Conservation (phyloP, 2,329 filamentous ascomycete genomes). For the Claviceps paspali region DNA sequence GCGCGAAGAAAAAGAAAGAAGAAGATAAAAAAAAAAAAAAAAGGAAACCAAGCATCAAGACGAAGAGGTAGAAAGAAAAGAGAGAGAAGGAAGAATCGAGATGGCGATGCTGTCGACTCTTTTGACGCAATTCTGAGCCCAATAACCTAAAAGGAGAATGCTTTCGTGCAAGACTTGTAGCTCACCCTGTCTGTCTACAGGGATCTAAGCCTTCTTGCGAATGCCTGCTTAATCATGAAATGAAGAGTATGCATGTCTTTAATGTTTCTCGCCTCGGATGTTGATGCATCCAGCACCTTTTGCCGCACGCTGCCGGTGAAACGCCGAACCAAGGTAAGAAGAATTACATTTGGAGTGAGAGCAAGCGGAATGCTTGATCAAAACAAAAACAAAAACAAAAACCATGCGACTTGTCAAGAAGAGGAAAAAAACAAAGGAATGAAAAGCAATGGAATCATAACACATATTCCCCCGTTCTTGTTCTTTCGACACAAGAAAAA, state of each 20-base stretch:
- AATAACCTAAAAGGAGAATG: constrained; percentile 12
- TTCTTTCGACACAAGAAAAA: not conserved
- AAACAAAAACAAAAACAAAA: too few relatives aligned
- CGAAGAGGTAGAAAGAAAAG: not conserved
- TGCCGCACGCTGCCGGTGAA: constrained; percentile 12
- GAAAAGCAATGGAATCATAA: constrained; percentile 8
- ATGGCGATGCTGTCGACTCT: constrained; percentile 7
- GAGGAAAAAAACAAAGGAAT: constrained; percentile 7
- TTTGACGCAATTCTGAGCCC: constrained; percentile 10
- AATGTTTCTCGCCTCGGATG: too few relatives aligned
- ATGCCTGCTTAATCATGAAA: constrained; percentile 18
- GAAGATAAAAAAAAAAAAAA: constrained; percentile 6
- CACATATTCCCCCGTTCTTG: constrained; percentile 2
- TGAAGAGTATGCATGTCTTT: constrained; percentile 10
- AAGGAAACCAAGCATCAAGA: too few relatives aligned
- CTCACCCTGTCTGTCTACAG: constrained; percentile 13
- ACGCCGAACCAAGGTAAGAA: constrained; percentile 12
- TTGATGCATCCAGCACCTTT: too few relatives aligned
- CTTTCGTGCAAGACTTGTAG: constrained; percentile 16
- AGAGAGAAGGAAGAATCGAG: constrained; percentile 3
- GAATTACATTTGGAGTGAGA: constrained; percentile 7
- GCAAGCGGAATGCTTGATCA: constrained; percentile 10
- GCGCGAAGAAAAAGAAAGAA: constrained; percentile 5
- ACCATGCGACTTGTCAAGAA: too few relatives aligned
- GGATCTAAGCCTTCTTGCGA: constrained; percentile 12